These are phyloP conservation scores for Hortaea werneckii DNA, from an alignment of 2,329 filamentous ascomycete species.

Conservation along the genomic window DNA sequence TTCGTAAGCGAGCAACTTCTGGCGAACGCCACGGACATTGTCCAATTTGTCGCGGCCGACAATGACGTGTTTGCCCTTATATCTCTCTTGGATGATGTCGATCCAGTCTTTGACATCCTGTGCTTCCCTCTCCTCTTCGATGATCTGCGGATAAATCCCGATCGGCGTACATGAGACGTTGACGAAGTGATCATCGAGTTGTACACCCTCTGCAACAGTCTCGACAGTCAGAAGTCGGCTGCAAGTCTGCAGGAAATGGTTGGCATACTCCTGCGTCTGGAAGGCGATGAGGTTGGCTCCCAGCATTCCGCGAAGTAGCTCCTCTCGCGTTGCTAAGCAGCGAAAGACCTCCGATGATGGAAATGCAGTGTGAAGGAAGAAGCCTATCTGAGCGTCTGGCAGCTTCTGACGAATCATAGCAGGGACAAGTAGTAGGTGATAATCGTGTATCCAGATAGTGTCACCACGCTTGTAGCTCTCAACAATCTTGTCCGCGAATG, in stretches of 20 bases:
- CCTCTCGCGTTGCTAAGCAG: constrained; percentile 74
- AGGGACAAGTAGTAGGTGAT: constrained; percentile 82
- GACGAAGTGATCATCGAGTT: constrained; percentile 86
- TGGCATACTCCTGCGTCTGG: constrained; percentile 84
- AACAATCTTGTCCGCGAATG: constrained; percentile 82
- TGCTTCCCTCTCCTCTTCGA: constrained; percentile 48
- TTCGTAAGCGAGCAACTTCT: constrained; percentile 87
- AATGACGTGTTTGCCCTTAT: constrained; percentile 80
- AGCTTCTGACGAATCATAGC: constrained; percentile 81
- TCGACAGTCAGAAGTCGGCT: constrained; percentile 85
- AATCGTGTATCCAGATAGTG: constrained; percentile 91
- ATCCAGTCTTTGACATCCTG: constrained; percentile 70
- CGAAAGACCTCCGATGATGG: constrained; percentile 94
- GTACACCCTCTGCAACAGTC: constrained; percentile 75
- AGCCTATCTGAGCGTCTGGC: constrained; percentile 88
- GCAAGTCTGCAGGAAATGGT: constrained; percentile 93
- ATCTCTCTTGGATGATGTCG: constrained; percentile 67
- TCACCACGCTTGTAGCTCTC: constrained; percentile 91
- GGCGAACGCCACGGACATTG: constrained; percentile 79
- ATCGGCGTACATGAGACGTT: constrained; percentile 80
- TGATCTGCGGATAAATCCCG: constrained; percentile 74
- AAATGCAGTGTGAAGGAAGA: constrained; percentile 92
- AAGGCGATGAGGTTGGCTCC: constrained; percentile 89
- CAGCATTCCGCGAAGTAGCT: constrained; percentile 84
- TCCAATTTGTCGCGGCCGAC: constrained; percentile 92